Base-by-base conservation (phyloP, 306 rosid species). In the Dalbergia oliveri region DNA sequence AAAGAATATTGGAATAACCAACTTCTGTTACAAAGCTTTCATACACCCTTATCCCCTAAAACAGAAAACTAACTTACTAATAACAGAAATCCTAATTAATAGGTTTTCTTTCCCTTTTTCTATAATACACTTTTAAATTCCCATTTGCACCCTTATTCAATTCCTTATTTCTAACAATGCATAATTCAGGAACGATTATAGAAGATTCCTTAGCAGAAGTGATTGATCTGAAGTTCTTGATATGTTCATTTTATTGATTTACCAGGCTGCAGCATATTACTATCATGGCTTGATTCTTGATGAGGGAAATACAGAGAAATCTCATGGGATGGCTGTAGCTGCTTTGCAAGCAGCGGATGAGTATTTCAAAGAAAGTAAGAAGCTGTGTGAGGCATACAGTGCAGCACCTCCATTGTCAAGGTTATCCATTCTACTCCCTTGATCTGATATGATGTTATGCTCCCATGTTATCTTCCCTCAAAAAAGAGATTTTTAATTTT, bases 291-390 rank as follows among this genome's bases (percentile, higher is more conserved):
- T 91, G 83, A 96, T 93, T 84, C 99, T 96, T 74, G 99, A 96
- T 69, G 99, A 96, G 91, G 99, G 99, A 53, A 93, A 96, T 86
- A 96, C 98, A 0, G 99, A 96, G 86, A 91, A 93, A 70, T 91
- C 94, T 70, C 98, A 96, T 63, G 98, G 97, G 70, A 92, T 91
- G 97, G 99, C 99, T 79, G 99, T 90, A 59, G 98, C 99, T 62
- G 97, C 99, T 79, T 84, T 96, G 84, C 98, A 96, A 88, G 99
- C 99, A 9, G 91, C 98, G 0, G 99, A 96, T 33, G 99, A 91
- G 82, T 93, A 87, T 88, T 91, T 93, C 87, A 96, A 96, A 93
- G 99, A 93, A 87, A 96, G 97, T 78, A 93, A 89, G 87, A 93
- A 87, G 91, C 86, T 89, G 8, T 87, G 94, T 41, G 99, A 93